Evolutionary conservation across 225 moss, liverwort and hornwort genomes (phyloP).

Genomic region (Rhytidiadelphus loreus): DNA sequence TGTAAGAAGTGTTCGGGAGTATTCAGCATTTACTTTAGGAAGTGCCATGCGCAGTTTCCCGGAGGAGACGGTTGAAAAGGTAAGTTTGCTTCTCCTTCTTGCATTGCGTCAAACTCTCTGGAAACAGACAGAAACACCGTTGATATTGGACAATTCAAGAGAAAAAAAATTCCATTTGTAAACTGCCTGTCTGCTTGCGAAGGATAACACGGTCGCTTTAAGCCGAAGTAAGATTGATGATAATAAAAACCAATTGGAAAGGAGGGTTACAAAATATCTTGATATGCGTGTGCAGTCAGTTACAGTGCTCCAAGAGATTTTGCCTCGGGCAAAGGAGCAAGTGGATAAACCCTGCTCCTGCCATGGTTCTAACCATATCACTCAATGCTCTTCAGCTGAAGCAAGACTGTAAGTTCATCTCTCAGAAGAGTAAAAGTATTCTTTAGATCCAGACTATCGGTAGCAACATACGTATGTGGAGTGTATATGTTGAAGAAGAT

Average conservation of each 20-base stretch:
- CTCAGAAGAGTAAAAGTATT: background rate
- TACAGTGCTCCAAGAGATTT: constrained; percentile 45
- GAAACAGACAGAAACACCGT: background rate
- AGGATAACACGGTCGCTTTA: background rate
- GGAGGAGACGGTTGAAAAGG: constrained; percentile 50
- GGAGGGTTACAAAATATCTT: background rate
- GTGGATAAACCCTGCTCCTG: constrained; percentile 45
- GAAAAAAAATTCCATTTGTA: background rate
- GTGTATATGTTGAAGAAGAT: background rate
- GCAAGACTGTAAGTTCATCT: constrained; percentile 18
- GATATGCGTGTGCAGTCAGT: constrained; percentile 37
- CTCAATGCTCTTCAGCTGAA: constrained; percentile 19
- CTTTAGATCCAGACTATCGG: background rate
- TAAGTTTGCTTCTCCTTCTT: background rate
- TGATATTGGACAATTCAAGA: background rate
- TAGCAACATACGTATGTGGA: background rate
- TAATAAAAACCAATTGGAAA: background rate
- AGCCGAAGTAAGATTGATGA: background rate
- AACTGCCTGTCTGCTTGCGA: background rate
- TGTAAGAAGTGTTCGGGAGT: constrained; percentile 61
- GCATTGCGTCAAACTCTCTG: background rate
- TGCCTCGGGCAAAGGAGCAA: constrained; percentile 51
- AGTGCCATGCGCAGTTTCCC: constrained; percentile 59
- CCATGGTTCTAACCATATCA: constrained; percentile 16
- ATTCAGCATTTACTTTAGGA: constrained; percentile 70